Evolutionary conservation across 1,284 basidiomycete species (phyloP), one percentile per base, ranked within the genome.

Genomic region (Boletus semigastroideus): DNA sequence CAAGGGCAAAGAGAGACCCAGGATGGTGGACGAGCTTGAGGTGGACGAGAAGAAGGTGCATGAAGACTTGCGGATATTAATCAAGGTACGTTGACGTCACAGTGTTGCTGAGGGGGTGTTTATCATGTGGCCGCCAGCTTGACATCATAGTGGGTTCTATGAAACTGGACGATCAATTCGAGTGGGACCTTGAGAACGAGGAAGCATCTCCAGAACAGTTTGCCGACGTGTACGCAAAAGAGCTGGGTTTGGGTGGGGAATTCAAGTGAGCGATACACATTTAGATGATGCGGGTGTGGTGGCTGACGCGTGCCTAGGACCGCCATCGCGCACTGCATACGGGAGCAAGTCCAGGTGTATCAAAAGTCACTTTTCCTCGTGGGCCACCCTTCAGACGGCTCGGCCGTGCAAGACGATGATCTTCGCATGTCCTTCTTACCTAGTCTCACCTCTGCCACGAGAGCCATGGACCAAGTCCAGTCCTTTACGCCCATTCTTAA

Each of bases 121-220:
- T 45, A 56, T 48, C 47, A 41, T 31, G 42, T 25, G 38, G 17
- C 42, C 34, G 27, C 46, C 59, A 95, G 91, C 80, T 99, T 56
- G 97, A 99, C 72, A 94, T 99, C 70, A 93, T 94, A 47, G 90
- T 95, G 49, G 95, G 94, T 30, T 86, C 87, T 17, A 86, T 95
- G 74, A 95, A 97, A 69, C 80, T 99, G 27, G 88, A 94, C 49
- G 97, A 99, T 72, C 92, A 95, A 65, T 97, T 99, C 66, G 97
- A 99, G 69, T 99, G 97, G 97, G 96, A 99, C 70, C 74, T 98
- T 42, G 87, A 88, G 63, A 89, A 88, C 58, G 76, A 80, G 33
- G 76, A 78, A 44, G 86, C 90, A 2, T 88, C 90, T 1, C 94
- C 96, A 0, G 97, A 99, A 71, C 85, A 88, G 47, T 99, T 99